Base-by-base conservation (phyloP, 768 basidiomycete species). In the Boletus coccyginus region DNA sequence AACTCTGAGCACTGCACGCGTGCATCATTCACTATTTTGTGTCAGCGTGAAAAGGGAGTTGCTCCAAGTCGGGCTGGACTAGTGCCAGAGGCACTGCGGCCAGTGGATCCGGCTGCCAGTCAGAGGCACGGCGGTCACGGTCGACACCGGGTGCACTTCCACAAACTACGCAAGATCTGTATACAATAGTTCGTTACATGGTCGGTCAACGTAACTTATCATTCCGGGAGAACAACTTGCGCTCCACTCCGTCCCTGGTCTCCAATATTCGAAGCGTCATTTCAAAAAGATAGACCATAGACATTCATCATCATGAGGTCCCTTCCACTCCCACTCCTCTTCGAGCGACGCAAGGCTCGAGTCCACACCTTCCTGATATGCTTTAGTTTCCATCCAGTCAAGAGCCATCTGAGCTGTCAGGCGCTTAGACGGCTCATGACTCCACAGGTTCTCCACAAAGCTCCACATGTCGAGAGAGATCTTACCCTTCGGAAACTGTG, bases 401-500 rank as follows among this genome's bases (percentile, higher is more conserved):
- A 70, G 46, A 6, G 62, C 66, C 54, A 29, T 47, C 45, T 45
- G 42, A 35, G 71, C 66, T 8, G 64, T 64, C 33, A 68, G 58
- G 13, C 73, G 73, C 24, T 59, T 4, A 19, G 1, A 31, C n/a
- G 66, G 58, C 8, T 39, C 16, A 2, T 3, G 19, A 41, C 24
- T 19, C 70, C 72, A 74, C 45, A 74, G 61, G n/a, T 55, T 65
- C 43, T 70, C 53, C 7, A 70, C 53, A 42, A 76, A 64, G 40
- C 59, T 56, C 71, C 72, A 66, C 61, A 74, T 64, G 36, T 66
- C 61, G 12, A 31, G 59, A 24, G 68, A 42, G 13, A 62, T 56
- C 14, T 55, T 56, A 7, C 50, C 58, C 17, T 24, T 27, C 1
- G 62, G 70, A 32, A 66, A 66, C 2, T 32, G 52, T 0, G 62